Conservation (phyloP, 352 stramenopile species). For the Pythium sp. region DNA sequence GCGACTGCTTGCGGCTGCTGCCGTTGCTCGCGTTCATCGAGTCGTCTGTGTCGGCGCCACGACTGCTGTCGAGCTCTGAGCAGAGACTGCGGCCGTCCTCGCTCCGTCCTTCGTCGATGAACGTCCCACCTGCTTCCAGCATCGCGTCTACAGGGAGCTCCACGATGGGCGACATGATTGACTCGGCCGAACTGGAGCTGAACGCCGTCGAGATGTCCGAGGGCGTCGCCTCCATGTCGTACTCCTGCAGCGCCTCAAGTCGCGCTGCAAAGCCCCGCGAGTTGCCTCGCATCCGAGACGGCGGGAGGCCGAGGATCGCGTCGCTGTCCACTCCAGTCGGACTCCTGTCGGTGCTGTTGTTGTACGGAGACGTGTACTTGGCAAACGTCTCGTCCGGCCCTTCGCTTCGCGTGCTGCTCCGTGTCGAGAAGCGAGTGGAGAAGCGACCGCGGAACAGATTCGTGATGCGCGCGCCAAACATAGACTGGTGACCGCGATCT, state of each 20-base stretch:
- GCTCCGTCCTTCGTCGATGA: slow-evolving; percentile 24
- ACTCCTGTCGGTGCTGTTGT: slow-evolving; percentile 20
- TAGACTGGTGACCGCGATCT: slow-evolving; percentile 30
- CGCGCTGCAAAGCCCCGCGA: slow-evolving; percentile 31
- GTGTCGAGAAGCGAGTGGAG: slow-evolving; percentile 22
- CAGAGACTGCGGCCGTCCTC: slow-evolving; percentile 7
- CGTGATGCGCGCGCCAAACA: slow-evolving; percentile 49
- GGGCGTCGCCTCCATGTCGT: slow-evolving; percentile 32
- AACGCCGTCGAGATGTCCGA: slow-evolving; percentile 41
- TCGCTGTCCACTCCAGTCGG: slow-evolving; percentile 19
- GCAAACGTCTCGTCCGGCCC: slow-evolving; percentile 32
- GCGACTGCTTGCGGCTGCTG: slow-evolving; percentile 13
- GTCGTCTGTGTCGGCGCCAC: slow-evolving; percentile 2
- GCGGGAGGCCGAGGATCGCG: slow-evolving; percentile 28
- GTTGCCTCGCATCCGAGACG: slow-evolving; percentile 14
- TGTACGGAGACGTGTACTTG: slow-evolving; percentile 46
- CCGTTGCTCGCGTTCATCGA: slow-evolving; percentile 11
- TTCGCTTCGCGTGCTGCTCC: slow-evolving; percentile 33
- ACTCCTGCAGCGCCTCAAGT: slow-evolving; percentile 70
- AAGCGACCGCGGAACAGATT: slow-evolving; percentile 62
- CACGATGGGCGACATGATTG: slow-evolving; percentile 53
- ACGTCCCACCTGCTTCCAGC: slow-evolving; percentile 43
- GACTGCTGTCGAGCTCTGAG: slow-evolving; percentile 18
- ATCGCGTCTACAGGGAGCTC: slow-evolving; percentile 43
- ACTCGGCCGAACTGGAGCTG: slow-evolving; percentile 30